Evolutionary conservation across 176 grass and related monocot genomes (phyloP), one percentile per base, ranked within the genome.

Genomic region (Chrysopogon serrulatus): DNA sequence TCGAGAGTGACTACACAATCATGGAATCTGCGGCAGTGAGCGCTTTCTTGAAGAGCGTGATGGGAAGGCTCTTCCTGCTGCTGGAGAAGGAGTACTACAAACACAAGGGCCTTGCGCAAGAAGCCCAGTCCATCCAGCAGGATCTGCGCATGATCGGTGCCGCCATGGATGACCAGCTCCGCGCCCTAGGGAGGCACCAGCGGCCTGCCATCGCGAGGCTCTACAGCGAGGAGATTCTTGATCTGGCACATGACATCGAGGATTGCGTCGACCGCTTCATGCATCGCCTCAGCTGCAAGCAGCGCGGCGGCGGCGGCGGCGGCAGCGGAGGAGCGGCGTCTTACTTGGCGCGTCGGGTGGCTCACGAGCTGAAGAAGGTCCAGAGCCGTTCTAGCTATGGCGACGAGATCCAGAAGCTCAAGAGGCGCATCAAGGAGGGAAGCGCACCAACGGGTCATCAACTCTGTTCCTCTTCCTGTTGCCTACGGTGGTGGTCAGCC

Each of bases 61-160:
- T 87, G 86, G 73, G 86, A 4, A 51, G 4, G 73, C 79, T 87
- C 1, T 77, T 87, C 73, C 65, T 63, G 32, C 31, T 62, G 72
- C 72, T 87, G 24, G 79, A 87, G 72, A 63, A 87, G n/a, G 79
- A 87, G 79, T 63, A 83, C 79, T 63, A 18, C 73, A 87, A 87
- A 64, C 79, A 87, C 23, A 87, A 28, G 16, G 64, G 51, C 40
- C 79, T 87, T 0, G 0, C 23, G 48, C 73, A 41, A 68, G 79
- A 82, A 0, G 39, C n/a, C 13, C 11, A 14, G 12, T 77, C 79
- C 21, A 76, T 87, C 72, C 73, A 87, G 51, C 40, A 71, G 18
- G 86, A 87, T 28, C 31, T 87, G 31, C 63, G 86, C 63, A 87
- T 87, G 86, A 48, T 87, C 12, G 79, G 63, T 5, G 86, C 79